These are phyloP conservation scores for Neoboletus brunneissimus DNA, from an alignment of 768 basidiomycete species.

Conservation along the genomic window DNA sequence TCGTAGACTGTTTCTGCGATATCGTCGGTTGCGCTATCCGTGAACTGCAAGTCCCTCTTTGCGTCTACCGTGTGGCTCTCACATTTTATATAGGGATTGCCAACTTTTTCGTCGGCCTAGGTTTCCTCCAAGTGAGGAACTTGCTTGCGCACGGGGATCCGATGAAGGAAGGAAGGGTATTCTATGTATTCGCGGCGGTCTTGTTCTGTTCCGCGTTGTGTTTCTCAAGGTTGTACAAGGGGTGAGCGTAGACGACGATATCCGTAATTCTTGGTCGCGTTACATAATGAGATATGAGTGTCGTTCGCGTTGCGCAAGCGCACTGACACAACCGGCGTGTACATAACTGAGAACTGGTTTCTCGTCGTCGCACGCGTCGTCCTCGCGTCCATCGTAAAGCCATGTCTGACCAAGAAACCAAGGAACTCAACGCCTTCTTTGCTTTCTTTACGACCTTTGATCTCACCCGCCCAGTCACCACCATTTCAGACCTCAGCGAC, in stretches of 20 bases:
- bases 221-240: constrained; percentile 29
- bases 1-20: constrained; percentile 74
- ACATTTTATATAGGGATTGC: constrained; percentile 56
- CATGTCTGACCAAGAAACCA: constrained; percentile 43
- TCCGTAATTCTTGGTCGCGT: not conserved
- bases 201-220: constrained; percentile 35
- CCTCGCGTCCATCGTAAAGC: not conserved
- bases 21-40: constrained; percentile 69
- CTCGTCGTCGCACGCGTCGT: constrained; percentile 7
- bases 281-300: constrained; percentile 23
- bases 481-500: constrained; percentile 73
- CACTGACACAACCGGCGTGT: not conserved
- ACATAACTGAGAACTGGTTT: constrained; percentile 3
- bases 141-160: constrained; percentile 58
- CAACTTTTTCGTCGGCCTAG: constrained; percentile 82
- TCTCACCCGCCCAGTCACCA: constrained; percentile 59
- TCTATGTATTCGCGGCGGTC: constrained; percentile 74
- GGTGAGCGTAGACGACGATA: constrained; percentile 5
- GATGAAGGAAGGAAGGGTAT: constrained; percentile 79
- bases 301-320: not conserved
- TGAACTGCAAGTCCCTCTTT: constrained; percentile 55
- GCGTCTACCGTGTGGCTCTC: not conserved
- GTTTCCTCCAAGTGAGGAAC: constrained; percentile 83
- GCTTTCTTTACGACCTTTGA: constrained; percentile 76
- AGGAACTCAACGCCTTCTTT: constrained; percentile 79